Percentiles rank a stretch among this genome's conserved stretches.
These are phyloP conservation scores for Suillus lakei DNA, from an alignment of 768 basidiomycete genomes.

Conservation along the genomic window DNA sequence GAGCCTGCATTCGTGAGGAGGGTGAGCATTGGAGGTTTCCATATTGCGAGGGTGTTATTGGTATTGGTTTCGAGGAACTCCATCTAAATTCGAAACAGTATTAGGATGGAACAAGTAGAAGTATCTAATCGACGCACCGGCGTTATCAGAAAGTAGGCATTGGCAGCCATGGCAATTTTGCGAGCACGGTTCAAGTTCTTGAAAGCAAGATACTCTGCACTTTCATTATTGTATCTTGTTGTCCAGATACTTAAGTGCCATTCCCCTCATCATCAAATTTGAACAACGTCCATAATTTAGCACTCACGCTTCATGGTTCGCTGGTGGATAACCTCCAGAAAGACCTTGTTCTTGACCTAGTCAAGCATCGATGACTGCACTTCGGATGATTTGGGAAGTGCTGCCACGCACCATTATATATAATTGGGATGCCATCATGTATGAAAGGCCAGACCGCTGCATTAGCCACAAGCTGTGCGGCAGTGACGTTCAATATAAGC, in stretches of 20 bases:
- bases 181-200: conserved; percentile 56
- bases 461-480: conserved; percentile 45
- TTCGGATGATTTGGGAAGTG: background rate
- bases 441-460: conserved; percentile 56
- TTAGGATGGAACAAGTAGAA: background rate
- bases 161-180: conserved; percentile 50
- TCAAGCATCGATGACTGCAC: background rate
- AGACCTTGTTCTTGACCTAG: conserved; percentile 56
- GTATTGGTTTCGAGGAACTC: conserved; percentile 47
- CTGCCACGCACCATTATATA: conserved; percentile 48
- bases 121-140: conserved; percentile 38
- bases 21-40: conserved; percentile 59
- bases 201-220: conserved; percentile 52
- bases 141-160: conserved; percentile 50
- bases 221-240: conserved; percentile 54
- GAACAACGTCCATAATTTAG: no score
- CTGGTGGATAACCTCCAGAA: conserved; percentile 47
- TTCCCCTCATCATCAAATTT: background rate
- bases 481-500: background rate
- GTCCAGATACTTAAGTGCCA: conserved; percentile 57
- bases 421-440: conserved; percentile 53
- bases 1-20: conserved; percentile 60
- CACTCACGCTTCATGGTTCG: conserved; percentile 55
- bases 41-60: conserved; percentile 48
- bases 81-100: conserved; percentile 38